These are phyloP conservation scores for Chenopodium formosanum DNA, from an alignment of 148 eudicot genomes.

Conservation along the genomic window DNA sequence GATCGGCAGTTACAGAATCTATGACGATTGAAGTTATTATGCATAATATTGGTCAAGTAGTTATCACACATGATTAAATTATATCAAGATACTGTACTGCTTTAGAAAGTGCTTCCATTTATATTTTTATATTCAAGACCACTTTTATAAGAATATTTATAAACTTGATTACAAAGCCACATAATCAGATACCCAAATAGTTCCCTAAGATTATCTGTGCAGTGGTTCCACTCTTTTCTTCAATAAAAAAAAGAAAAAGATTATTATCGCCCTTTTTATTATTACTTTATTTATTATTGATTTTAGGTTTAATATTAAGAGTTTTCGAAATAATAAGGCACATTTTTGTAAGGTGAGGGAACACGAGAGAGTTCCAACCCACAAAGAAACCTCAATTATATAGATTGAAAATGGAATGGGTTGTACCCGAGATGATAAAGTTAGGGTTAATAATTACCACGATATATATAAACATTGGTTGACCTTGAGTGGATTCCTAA, in stretches of 20 bases:
- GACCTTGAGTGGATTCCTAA: too few species aligned
- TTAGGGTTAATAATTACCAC: too few species aligned
- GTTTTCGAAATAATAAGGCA: too few species aligned
- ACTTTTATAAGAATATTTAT: slow-evolving; percentile 1
- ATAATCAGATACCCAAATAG: not conserved
- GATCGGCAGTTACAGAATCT: slow-evolving; percentile 16
- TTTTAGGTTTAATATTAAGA: too few species aligned
- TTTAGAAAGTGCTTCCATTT: slow-evolving; percentile 1
- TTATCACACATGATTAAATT: slow-evolving; percentile 14
- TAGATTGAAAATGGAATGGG: not conserved
- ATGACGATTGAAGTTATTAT: slow-evolving; percentile 17
- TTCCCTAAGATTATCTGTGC: not conserved
- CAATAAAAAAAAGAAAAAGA: not conserved
- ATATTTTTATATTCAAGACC: not conserved
- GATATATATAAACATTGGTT: too few species aligned
- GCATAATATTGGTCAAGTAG: not conserved
- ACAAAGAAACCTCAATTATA: too few species aligned
- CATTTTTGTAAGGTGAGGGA: too few species aligned
- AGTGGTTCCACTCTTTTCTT: not conserved
- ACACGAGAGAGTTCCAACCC: too few species aligned
- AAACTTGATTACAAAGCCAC: slow-evolving; percentile 1
- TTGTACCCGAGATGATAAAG: too few species aligned
- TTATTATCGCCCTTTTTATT: too few species aligned
- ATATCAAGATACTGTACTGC: not conserved
- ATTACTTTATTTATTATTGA: not conserved